Base-by-base conservation (phyloP, 805 yeast genomes). In the Yarrowia alimentaria region DNA sequence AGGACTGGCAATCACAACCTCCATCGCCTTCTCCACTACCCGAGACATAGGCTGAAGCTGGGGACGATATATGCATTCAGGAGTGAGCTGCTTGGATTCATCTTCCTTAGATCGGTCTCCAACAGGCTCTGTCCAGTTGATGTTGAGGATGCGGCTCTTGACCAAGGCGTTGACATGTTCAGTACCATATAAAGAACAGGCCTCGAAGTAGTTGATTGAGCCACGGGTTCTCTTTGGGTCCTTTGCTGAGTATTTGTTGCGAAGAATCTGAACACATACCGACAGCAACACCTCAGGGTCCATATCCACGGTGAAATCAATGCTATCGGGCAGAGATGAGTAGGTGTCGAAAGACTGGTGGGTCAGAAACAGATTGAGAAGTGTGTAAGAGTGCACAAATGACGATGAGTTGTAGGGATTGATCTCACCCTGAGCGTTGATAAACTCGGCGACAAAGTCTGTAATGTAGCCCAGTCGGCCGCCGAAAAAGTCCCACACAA, bases 401-500 rank as follows among this genome's bases (percentile, higher is more conserved):
- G 37, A 25, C 11, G 48, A 43, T 5, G 43, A 37, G 28, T 40
- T 42, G 26, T 35, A 22, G 6, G 55, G 56, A n/a, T 52, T 28
- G 19, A 54, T 26, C 11, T 53, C 33, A 8, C 58, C 58, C 14
- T 55, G 40, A 7, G 54, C 34, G 12, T 56, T 55, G 29, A 56
- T 55, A 28, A 56, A 56, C 26, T 56, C 57, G n/a, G 55, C 31
- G 17, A 56, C 42, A 37, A 37, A 56, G 18, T 55, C 56, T 1
- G 56, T 14, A 37, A 55, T 53, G 34, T 55, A 54, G 11, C 55
- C 54, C 10, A 53, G 45, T 12, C 56, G 43, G 11, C 58, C 58
- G 13, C 58, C 58, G 20, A 56, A 56, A 26, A 37, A 30, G 24
- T 56, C 56, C 58, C 58, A 56, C n/a, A 56, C 38, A 2, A 18